Evolutionary conservation across 2,329 filamentous ascomycete genomes (phyloP), one percentile per base, ranked within the genome.

Genomic region (Ceratocystis cubensis): DNA sequence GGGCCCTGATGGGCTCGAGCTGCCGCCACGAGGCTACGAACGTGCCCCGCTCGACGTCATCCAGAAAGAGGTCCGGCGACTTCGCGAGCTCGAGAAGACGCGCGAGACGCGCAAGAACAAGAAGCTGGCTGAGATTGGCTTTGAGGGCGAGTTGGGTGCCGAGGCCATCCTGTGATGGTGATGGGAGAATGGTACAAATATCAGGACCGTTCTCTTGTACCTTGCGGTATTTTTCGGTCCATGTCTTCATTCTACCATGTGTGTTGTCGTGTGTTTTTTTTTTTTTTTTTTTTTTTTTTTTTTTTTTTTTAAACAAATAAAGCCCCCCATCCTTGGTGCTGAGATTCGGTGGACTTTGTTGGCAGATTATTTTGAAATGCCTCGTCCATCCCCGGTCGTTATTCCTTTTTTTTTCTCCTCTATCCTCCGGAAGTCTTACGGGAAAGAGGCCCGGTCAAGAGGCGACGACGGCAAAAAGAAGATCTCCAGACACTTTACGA

Each of bases 71-170:
- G 88, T 88, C 70, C 88, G 89, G 75, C 82, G 88, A 73, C 84
- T 86, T 73, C 88, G 89, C 70, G 78, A 76, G 3, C 79, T 82
- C 66, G 86, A 89, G 71, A 91, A 89, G 79, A 79, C 77, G 66
- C 84, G 79, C 72, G 90, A 96, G 70, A 94, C 91, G 80, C 79
- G 80, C 66, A 83, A 86, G 73, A 74, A 87, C 69, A 84, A 82
- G 78, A 89, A 88, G 77, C 78, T 95, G 68, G 83, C 86, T 20
- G 85, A 83, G 50, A 80, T 94, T 61, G 93, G 93, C 1, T 96
- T 96, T 72, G 92, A 96, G 76, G 88, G 88, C 33, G 91, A 96
- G 78, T 13, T 64, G 10, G 33, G 45, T 17, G 44, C 45, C 5
- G 44, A 62, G 46, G 65, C 41, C 28, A 63, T 63, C 17, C 61